Conservation (phyloP, 2,329 filamentous ascomycete genomes). For the Iodosphaeria phyllophila region DNA sequence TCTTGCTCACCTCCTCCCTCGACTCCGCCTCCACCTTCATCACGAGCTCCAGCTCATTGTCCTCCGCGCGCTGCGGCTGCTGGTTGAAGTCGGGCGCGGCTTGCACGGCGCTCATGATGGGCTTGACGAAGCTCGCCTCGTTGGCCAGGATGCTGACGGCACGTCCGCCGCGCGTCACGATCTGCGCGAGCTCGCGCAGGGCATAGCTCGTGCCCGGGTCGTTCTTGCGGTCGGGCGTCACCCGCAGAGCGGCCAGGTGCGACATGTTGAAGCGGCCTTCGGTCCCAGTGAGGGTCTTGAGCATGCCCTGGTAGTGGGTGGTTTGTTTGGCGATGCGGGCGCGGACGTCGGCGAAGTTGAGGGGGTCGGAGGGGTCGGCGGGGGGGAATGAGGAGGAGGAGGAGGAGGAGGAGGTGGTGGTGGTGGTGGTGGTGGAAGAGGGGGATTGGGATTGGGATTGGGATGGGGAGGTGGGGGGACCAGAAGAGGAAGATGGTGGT, state of each 20-base stretch:
- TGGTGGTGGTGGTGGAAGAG: no score
- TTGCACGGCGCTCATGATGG: slow-evolving; percentile 36
- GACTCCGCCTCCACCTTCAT: slow-evolving; percentile 33
- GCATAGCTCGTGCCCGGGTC: slow-evolving; percentile 18
- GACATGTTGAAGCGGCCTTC: slow-evolving; percentile 34
- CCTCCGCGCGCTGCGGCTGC: slow-evolving; percentile 36
- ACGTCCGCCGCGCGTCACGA: slow-evolving; percentile 26
- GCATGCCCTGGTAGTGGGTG: slow-evolving; percentile 19
- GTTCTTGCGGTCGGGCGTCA: slow-evolving; percentile 16
- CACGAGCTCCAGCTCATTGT: slow-evolving; percentile 39
- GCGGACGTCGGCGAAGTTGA: slow-evolving; percentile 28
- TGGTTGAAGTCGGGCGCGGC: slow-evolving; percentile 35
- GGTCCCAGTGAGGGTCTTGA: slow-evolving; percentile 22
- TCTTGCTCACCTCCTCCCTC: slow-evolving; percentile 23
- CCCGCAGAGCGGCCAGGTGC: slow-evolving; percentile 24
- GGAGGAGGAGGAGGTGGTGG: no score
- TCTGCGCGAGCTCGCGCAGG: slow-evolving; percentile 34
- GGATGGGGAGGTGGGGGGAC: no score
- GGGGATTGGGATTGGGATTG: no score
- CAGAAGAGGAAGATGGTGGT: no score
- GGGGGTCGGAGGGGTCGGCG: no score
- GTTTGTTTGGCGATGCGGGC: slow-evolving; percentile 22
- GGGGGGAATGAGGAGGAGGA: no score
- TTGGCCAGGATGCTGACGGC: slow-evolving; percentile 18
- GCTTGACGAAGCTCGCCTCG: slow-evolving; percentile 26